A percentile compares a stretch with the other conserved stretches of the same genome.
phyloP scores from a whole-genome alignment of 192 early-diverging fungal species.

The Endogone sp. region DNA sequence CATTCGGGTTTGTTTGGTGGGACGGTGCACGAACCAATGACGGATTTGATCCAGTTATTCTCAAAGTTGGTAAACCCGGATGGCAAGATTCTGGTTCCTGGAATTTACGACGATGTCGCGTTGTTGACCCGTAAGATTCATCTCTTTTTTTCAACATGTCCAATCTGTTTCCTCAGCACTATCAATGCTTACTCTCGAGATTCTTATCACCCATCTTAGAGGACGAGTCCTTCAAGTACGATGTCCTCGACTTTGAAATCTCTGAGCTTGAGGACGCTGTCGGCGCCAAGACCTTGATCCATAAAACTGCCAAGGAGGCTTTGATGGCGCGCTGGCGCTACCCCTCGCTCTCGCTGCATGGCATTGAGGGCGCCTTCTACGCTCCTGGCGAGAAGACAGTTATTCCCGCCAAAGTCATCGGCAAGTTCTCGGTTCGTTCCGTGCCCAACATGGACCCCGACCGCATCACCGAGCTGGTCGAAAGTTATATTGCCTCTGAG shows the following conservation, averaged over 20 bases:
- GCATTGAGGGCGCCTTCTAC: constrained; percentile 97
- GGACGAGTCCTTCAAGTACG: constrained; percentile 81
- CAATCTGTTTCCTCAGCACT: too few species aligned
- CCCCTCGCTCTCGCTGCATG: constrained; percentile 95
- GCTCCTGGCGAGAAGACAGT: constrained; percentile 94
- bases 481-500: constrained; percentile 71
- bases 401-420: constrained; percentile 90
- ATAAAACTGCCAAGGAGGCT: constrained; percentile 67
- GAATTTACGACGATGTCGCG: constrained; percentile 89
- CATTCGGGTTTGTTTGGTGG: constrained; percentile 97
- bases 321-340: constrained; percentile 93
- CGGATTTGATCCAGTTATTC: constrained; percentile 84
- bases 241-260: constrained; percentile 76
- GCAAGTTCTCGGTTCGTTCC: constrained; percentile 97
- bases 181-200: too few species aligned
- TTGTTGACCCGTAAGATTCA: constrained; percentile 59
- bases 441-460: constrained; percentile 93
- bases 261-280: constrained; percentile 76
- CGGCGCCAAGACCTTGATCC: constrained; percentile 73
- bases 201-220: too few species aligned
- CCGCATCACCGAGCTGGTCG: constrained; percentile 70
- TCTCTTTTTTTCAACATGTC: neutral
- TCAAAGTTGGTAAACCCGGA: constrained; percentile 75
- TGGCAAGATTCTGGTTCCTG: constrained; percentile 90
- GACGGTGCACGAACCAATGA: constrained; percentile 97